Conservation (phyloP, 805 yeast species). For the Starmerella bacillaris region DNA sequence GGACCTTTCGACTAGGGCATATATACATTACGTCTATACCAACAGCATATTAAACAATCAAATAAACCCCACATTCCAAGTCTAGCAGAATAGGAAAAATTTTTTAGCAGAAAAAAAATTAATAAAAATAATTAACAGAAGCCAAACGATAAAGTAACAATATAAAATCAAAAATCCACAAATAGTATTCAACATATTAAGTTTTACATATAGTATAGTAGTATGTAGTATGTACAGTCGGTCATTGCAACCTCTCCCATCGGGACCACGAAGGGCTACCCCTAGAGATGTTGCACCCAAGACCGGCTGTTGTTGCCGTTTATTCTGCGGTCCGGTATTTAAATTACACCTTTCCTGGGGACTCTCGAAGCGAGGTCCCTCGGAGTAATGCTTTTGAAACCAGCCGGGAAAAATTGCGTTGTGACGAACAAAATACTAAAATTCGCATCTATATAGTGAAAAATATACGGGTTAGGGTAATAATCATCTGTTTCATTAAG, state of each 20-base stretch:
- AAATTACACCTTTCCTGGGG: constrained; percentile 17
- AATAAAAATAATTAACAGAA: too few relatives aligned
- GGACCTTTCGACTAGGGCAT: too few relatives aligned
- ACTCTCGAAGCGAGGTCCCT: constrained; percentile 15
- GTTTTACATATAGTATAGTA: too few relatives aligned
- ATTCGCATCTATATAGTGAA: neutral
- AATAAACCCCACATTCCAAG: too few relatives aligned
- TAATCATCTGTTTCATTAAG: neutral
- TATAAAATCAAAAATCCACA: too few relatives aligned
- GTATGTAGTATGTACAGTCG: constrained; percentile 16
- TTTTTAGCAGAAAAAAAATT: too few relatives aligned
- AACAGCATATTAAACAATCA: too few relatives aligned
- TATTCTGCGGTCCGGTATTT: constrained; percentile 14
- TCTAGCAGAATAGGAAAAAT: too few relatives aligned
- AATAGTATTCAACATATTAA: too few relatives aligned
- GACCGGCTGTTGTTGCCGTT: constrained; percentile 16
- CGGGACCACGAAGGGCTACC: constrained; percentile 19
- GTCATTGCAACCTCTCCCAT: constrained; percentile 18
- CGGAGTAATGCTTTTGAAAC: constrained; percentile 16
- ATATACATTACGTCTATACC: too few relatives aligned
- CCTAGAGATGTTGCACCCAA: constrained; percentile 19
- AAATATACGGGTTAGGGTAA: neutral
- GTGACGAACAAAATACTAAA: constrained; percentile 9
- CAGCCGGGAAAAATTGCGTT: constrained; percentile 15
- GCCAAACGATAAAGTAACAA: too few relatives aligned